Percentiles rank a stretch among this genome's conserved stretches.
Conservation (phyloP, 805 yeast genomes). For the Cephaloascus fragrans region DNA sequence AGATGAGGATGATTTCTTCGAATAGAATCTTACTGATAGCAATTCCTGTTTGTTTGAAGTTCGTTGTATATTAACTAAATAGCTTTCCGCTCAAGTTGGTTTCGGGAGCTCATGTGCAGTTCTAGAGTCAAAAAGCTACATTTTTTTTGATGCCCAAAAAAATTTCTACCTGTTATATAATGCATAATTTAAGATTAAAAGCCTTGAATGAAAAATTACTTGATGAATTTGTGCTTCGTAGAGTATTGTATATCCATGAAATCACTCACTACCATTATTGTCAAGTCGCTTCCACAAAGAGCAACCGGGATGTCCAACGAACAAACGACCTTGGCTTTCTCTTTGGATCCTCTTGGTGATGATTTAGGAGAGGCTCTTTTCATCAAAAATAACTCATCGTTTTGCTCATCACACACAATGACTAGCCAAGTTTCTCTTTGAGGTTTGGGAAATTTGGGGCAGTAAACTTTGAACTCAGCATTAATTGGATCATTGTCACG, state of each 20-base stretch:
- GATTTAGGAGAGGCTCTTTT: constrained; percentile 65
- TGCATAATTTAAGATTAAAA: background rate
- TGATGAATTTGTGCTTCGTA: background rate
- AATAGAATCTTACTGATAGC: too few relatives aligned
- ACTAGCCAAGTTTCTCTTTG: constrained; percentile 94
- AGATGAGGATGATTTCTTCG: constrained; percentile 9
- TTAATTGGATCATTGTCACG: constrained; percentile 45
- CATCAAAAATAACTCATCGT: constrained; percentile 48
- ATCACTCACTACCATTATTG: constrained; percentile 51
- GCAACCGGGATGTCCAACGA: constrained; percentile 40
- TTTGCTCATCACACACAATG: constrained; percentile 40
- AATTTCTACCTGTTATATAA: too few relatives aligned
- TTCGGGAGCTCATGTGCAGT: too few relatives aligned
- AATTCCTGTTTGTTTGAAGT: background rate
- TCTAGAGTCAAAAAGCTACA: too few relatives aligned
- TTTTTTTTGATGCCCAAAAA: too few relatives aligned
- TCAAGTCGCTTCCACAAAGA: constrained; percentile 32
- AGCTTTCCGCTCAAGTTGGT: background rate
- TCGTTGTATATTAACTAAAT: background rate
- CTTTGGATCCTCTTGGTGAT: constrained; percentile 10
- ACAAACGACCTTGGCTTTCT: constrained; percentile 28
- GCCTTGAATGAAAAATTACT: background rate
- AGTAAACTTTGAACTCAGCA: constrained; percentile 55
- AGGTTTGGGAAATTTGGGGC: constrained; percentile 79
- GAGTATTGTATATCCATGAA: constrained; percentile 48